phyloP scores from a whole-genome alignment of 2,329 filamentous ascomycete genomes.

The Fusarium vanettenii region DNA sequence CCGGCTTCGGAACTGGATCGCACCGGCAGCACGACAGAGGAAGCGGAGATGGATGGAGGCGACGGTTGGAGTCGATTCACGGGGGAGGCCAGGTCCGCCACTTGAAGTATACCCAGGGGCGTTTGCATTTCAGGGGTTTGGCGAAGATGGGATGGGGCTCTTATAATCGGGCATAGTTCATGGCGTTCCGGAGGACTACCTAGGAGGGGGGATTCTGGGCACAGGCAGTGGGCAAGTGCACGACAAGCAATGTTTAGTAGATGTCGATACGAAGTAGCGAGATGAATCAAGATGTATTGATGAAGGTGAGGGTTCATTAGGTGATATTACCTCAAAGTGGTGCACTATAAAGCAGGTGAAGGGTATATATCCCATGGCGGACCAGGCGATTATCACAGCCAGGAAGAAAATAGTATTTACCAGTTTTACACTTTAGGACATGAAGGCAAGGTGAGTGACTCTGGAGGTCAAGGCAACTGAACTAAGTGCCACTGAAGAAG shows the following conservation, averaged over 20 bases:
- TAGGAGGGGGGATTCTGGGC: slow-evolving; percentile 19
- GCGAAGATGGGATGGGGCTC: slow-evolving; percentile 31
- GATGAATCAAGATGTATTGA: slow-evolving; percentile 30
- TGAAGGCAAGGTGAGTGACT: not conserved
- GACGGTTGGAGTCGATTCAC: slow-evolving; percentile 4
- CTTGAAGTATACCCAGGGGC: slow-evolving; percentile 41
- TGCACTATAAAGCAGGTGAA: not conserved
- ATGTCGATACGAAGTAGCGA: slow-evolving; percentile 20
- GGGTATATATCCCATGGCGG: not conserved
- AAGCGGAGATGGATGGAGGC: slow-evolving; percentile 2
- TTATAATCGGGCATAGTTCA: slow-evolving; percentile 39
- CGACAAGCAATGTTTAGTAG: slow-evolving; percentile 7
- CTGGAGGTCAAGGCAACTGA: not conserved
- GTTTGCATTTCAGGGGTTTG: slow-evolving; percentile 39
- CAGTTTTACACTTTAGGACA: not conserved
- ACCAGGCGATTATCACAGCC: not conserved
- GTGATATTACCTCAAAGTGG: not conserved
- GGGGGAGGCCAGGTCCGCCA: slow-evolving; percentile 10
- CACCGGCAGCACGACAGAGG: not conserved
- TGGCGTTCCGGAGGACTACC: slow-evolving; percentile 38
- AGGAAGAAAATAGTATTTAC: not conserved
- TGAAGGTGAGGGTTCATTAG: not conserved
- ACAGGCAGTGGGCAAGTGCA: slow-evolving; percentile 47
- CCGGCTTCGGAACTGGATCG: slow-evolving; percentile 13
- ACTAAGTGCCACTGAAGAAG: not conserved